These are phyloP conservation scores for Fraxinus latifolia DNA, from an alignment of 305 asterid species.

Conservation along the genomic window DNA sequence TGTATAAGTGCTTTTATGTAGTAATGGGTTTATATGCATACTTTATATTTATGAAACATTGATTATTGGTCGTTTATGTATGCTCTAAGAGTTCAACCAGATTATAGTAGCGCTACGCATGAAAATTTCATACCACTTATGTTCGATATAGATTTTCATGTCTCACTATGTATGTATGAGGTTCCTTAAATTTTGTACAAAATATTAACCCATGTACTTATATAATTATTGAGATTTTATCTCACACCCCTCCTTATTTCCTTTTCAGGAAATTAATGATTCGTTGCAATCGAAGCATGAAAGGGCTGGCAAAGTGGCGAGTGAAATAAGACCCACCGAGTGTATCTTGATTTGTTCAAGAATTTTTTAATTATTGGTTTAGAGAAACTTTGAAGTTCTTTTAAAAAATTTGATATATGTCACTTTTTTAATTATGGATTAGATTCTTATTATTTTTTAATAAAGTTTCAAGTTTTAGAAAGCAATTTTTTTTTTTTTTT, in stretches of 20 bases:
- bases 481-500: background rate
- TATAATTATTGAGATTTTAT: background rate
- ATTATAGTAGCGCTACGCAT: background rate
- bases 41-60: background rate
- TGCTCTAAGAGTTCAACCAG: background rate
- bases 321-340: background rate
- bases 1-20: background rate
- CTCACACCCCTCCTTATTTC: background rate
- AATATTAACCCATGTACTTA: background rate
- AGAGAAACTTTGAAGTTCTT: background rate
- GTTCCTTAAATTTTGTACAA: background rate
- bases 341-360: background rate
- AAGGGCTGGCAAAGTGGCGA: background rate
- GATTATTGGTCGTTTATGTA: background rate
- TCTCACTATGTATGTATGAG: background rate
- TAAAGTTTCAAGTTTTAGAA: background rate
- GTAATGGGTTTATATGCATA: background rate
- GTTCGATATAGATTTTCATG: background rate
- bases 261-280: background rate
- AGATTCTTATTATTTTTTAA: too few relatives aligned
- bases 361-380: background rate
- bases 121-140: background rate
- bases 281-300: background rate
- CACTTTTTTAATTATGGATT: too few relatives aligned
- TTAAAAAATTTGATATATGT: too few relatives aligned